These are phyloP conservation scores for Cladorrhinum sp. DNA, from an alignment of 2,329 filamentous ascomycete species.

Conservation along the genomic window DNA sequence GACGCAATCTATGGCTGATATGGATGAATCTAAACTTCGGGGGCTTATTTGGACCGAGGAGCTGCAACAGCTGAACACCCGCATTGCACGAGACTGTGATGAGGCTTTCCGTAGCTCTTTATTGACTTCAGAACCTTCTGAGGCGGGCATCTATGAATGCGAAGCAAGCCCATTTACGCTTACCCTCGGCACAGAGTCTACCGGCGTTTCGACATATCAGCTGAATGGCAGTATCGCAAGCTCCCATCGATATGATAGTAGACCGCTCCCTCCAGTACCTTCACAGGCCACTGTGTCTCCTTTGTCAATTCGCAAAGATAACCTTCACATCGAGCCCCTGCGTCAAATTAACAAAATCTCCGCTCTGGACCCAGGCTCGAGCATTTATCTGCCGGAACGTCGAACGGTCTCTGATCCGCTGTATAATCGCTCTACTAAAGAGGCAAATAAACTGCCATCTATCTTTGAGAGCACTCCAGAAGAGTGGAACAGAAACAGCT, in stretches of 20 bases:
- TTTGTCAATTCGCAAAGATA: conserved; percentile 15
- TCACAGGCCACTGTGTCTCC: conserved; percentile 33
- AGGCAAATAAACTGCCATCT: conserved; percentile 44
- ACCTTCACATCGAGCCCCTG: conserved; percentile 17
- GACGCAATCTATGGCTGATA: conserved; percentile 19
- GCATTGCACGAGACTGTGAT: conserved; percentile 86
- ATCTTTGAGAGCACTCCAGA: conserved; percentile 45
- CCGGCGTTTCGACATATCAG: conserved; percentile 12
- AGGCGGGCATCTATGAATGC: conserved; percentile 23
- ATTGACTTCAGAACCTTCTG: conserved; percentile 33
- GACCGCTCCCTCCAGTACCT: conserved; percentile 51
- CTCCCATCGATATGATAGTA: conserved; percentile 40
- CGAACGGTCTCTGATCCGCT: conserved; percentile 52
- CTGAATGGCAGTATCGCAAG: conserved; percentile 7
- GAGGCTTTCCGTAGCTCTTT: conserved; percentile 78
- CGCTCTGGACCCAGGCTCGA: conserved; percentile 20
- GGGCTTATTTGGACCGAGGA: conserved; percentile 56
- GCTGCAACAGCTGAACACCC: conserved; percentile 76
- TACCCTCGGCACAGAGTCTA: conserved; percentile 35
- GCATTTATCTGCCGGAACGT: conserved; percentile 34
- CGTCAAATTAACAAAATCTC: conserved; percentile 25
- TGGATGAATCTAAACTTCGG: conserved; percentile 17
- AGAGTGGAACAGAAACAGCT: conserved; percentile 22
- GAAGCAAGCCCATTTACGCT: conserved; percentile 44
- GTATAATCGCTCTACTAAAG: conserved; percentile 40